Base-by-base conservation (phyloP, 1,284 basidiomycete species). In the Psilocybe mexicana region DNA sequence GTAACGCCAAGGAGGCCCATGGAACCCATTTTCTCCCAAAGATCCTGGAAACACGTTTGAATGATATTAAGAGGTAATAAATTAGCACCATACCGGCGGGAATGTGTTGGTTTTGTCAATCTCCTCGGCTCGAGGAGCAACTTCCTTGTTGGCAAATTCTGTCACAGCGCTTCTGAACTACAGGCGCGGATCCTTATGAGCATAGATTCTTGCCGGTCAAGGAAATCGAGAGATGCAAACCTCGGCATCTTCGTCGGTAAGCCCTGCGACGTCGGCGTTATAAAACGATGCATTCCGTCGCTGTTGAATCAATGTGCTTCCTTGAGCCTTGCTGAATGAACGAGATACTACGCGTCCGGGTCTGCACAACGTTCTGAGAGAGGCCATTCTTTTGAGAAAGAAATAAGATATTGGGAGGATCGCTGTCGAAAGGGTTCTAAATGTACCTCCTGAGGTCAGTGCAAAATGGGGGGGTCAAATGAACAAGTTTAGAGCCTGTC, bases 1-100 rank as follows among this genome's bases (percentile, higher is more conserved):
- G 94, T 96, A 40, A 96, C 82, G 40, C 94, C 94, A 14, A 90
- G 81, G 18, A 92, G 76, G 25, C 89, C 88, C 94, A 97, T 96
- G 28, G 84, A 80, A 7, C 94, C 94, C 26, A 96, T 77, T 74
- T 94, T 94, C 65, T 88, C 84, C 90, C 94, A 96, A 18, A 96
- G 76, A 69, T 94, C 89, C 91, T 94, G 42, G 18, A 46, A 28
- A 38, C 33, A 40, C 7, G 12, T 12, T 43, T 28, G 3, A 11
- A 10, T 36, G 26, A 6, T 23, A 18, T 43, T 44, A 46, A 49
- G 55, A 24, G 40, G 43, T n/a, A 49, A 52, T 55, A 25, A 43
- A 58, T 48, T 12, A 25, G 24, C 10, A n/a, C 40, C 84, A 61
- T 67, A 93, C 92, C 59, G 76, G 68, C 18, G 93, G 93, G 65